Evolutionary conservation across 1,284 basidiomycete genomes (phyloP).

Genomic region (Lignosus rhinocerotis): DNA sequence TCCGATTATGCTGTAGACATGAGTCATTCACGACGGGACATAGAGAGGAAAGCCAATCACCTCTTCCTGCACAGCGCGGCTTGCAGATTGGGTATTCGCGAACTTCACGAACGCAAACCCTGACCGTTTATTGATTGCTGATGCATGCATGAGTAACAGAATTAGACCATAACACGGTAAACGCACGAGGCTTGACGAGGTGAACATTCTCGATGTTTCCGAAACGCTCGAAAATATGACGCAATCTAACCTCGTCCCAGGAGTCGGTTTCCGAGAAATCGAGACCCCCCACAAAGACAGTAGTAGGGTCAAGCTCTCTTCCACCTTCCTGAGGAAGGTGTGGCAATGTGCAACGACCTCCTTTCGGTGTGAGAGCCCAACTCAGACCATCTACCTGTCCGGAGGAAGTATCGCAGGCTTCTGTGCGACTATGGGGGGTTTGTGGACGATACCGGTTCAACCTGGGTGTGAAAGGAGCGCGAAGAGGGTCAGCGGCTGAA

Average conservation of each 20-base stretch:
- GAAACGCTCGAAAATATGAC: slow-evolving; percentile 57
- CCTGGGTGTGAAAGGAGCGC: too few relatives aligned
- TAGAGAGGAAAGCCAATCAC: slow-evolving; percentile 36
- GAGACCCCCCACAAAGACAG: slow-evolving; percentile 75
- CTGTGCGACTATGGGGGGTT: too few relatives aligned
- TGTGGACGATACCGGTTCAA: too few relatives aligned
- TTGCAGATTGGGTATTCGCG: slow-evolving; percentile 56
- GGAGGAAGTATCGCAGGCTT: too few relatives aligned
- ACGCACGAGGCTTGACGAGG: slow-evolving; percentile 62
- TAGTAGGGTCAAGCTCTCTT: slow-evolving; percentile 56
- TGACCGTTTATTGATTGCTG: slow-evolving; percentile 54
- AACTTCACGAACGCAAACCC: slow-evolving; percentile 79
- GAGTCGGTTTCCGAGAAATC: slow-evolving; percentile 59
- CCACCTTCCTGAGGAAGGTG: slow-evolving; percentile 29
- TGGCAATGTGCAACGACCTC: too few relatives aligned
- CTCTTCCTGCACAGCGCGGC: slow-evolving; percentile 62
- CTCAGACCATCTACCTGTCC: too few relatives aligned
- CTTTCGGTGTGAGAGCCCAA: too few relatives aligned
- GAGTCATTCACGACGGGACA: slow-evolving; percentile 40
- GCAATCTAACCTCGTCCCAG: slow-evolving; percentile 68
- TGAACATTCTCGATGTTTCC: slow-evolving; percentile 64
- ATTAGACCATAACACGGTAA: background rate
- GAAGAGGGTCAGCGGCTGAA: too few relatives aligned
- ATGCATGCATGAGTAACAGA: slow-evolving; percentile 12
- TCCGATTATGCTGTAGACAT: slow-evolving; percentile 59